Base-by-base conservation (phyloP, 2,329 filamentous ascomycete species). In the Fusarium heterosporum region DNA sequence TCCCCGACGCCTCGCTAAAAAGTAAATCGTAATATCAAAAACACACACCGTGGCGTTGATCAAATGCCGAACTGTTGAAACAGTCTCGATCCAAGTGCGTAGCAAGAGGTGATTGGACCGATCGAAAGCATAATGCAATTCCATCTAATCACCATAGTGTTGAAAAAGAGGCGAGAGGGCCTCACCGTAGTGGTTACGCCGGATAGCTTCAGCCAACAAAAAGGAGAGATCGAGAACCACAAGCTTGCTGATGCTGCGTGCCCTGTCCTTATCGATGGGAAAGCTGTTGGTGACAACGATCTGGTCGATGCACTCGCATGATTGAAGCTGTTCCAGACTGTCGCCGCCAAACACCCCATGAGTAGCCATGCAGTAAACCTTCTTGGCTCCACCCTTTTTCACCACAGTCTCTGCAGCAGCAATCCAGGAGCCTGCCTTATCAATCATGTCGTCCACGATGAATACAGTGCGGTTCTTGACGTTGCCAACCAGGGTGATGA, bases 391-490 rank as follows among this genome's bases (percentile, higher is more conserved):
- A 68, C 96, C 96, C 67, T 91, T 89, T 84, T 98, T 98, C 52
- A 97, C 92, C 3, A 97, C 95, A 2, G 94, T 97, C 82, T 99
- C 96, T 13, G 96, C 96, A 8, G 96, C 96, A 8, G 95, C 95
- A 70, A 99, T 96, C 96, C 96, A 99, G 8, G 93, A 97, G 14
- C 91, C 93, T 11, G 93, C 90, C 81, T 97, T 97, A 81, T 99
- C 96, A 74, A 99, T 97, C 92, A 99, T 98, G 77, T 99, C 96
- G 77, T 99, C 96, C 48, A 99, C 92, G 63, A 99, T 93, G 76
- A 99, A 91, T 53, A 98, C 96, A 0, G 93, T 90, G 59, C 93
- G 89, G 75, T 93, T 89, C 75, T 89, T 91, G 61, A 99, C 96
- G 73, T 98, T 93, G 62, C 96, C 96, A 14, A 99, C 96, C n/a